Percentiles rank a stretch among this genome's conserved stretches.
Evolutionary conservation across 257 asterid species (phyloP).

Genomic region (Thymus mandschuricus): DNA sequence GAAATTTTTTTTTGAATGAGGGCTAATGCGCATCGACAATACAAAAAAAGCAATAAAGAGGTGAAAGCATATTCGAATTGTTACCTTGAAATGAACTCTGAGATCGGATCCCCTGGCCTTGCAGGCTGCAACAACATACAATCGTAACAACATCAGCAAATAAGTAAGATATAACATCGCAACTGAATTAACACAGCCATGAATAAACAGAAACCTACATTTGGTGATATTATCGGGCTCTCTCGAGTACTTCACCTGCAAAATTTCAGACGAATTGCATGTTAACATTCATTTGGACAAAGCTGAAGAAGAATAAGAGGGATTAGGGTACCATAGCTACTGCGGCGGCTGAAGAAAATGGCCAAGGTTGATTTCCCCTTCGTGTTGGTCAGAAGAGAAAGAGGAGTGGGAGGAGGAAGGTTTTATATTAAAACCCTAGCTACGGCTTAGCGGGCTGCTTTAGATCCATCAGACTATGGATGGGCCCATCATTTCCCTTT

Average conservation of each 20-base stretch:
- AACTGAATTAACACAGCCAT: not conserved
- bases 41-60: not conserved
- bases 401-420: not conserved
- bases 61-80: not conserved
- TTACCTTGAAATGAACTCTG: slow-evolving; percentile 81
- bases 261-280: not conserved
- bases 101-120: slow-evolving; percentile 78
- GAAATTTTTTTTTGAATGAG: not conserved
- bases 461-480: not conserved
- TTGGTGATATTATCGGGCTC: slow-evolving; percentile 77
- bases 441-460: not conserved
- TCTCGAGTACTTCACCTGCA: slow-evolving; percentile 78
- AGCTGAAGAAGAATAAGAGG: no score
- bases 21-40: no score
- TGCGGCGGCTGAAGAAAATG: slow-evolving; percentile 8
- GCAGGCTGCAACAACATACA: slow-evolving; percentile 58
- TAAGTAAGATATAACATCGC: not conserved
- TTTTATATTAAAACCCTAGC: slow-evolving; percentile 33
- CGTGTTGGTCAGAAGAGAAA: not conserved
- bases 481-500: no score
- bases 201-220: slow-evolving; percentile 39
- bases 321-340: slow-evolving; percentile 26
- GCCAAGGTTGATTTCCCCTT: not conserved
- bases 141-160: not conserved
- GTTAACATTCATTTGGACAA: not conserved